Base-by-base conservation (phyloP, 2,329 filamentous ascomycete genomes). In the Coniochaeta hoffmannii region DNA sequence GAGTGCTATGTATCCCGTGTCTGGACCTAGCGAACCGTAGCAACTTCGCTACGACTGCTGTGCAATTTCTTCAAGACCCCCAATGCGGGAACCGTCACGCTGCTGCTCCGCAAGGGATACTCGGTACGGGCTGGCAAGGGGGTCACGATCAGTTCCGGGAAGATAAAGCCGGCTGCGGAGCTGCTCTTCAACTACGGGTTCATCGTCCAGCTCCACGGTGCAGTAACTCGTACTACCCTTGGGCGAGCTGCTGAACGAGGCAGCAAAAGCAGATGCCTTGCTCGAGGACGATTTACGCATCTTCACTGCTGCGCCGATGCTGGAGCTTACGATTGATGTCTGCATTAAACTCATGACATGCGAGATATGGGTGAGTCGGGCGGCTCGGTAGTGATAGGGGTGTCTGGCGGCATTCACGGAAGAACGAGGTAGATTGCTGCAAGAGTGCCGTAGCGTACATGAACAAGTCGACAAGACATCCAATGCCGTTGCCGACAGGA, bases 151-250 rank as follows among this genome's bases (percentile, higher is more conserved):
- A 31, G 4, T 14, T 51, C 32, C 12, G 49, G 46, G 10, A 26
- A 51, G 49, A 24, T 17, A 4, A 51, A 51, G 15, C n/a, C 49
- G n/a, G 49, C 49, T 34, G 49, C 26, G 4, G 49, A 51, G 26
- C 32, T 32, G 49, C 31, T 51, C 28, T 51, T 50, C n/a, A 51
- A 51, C n/a, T 51, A 51, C 31, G 49, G 49, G n/a, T 51, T 51
- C 19, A 24, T 51, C 9, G 26, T 28, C 19, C 24, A 34, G 49
- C 9, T 31, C 26, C 15, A 15, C 2, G 15, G 26, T 19, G 2
- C 8, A 51, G 14, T 17, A 28, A 11, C n/a, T 51, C 17, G 31
- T 51, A 11, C 28, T 51, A n/a, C n/a, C 7, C 6, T 15, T 51
- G 28, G 49, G 32, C 30, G 49, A 32, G 49, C 7, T 34, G 28